Conservation (phyloP, 2,329 filamentous ascomycete species). For the Hypoxylon sp. region DNA sequence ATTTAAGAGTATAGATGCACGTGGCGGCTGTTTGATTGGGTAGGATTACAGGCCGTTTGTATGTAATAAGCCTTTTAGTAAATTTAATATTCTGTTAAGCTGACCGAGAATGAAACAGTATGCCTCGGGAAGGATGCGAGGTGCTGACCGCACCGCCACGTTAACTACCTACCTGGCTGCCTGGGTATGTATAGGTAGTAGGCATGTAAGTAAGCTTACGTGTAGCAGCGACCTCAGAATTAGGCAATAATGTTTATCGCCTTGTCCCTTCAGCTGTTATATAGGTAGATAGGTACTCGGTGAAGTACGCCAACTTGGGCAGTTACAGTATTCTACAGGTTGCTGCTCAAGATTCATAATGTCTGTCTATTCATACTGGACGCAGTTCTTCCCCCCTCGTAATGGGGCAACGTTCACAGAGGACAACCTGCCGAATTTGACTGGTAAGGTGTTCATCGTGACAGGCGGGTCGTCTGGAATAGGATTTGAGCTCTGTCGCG, state of each 20-base stretch:
- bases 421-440: constrained; percentile 39
- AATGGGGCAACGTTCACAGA: constrained; percentile 39
- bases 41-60: neutral
- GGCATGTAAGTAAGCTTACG: constrained; percentile 4
- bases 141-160: constrained; percentile 6
- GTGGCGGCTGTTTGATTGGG: neutral
- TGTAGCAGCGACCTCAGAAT: neutral
- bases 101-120: constrained; percentile 5
- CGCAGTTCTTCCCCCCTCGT: constrained; percentile 46
- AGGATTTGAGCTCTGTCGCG: constrained; percentile 63
- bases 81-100: constrained; percentile 1
- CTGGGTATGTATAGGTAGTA: neutral
- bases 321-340: neutral
- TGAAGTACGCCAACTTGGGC: neutral
- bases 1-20: neutral
- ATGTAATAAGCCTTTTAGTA: neutral
- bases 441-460: constrained; percentile 58
- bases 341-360: constrained; percentile 11
- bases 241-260: neutral
- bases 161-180: neutral
- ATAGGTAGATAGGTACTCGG: too few species aligned
- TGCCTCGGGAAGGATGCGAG: constrained; percentile 19
- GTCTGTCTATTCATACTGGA: constrained; percentile 36
- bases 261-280: neutral
- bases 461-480: constrained; percentile 58